A percentile compares a stretch with the other conserved stretches of the same genome.
Conservation (phyloP, 805 yeast species). For the Saccharomycopsis fibuligera region DNA sequence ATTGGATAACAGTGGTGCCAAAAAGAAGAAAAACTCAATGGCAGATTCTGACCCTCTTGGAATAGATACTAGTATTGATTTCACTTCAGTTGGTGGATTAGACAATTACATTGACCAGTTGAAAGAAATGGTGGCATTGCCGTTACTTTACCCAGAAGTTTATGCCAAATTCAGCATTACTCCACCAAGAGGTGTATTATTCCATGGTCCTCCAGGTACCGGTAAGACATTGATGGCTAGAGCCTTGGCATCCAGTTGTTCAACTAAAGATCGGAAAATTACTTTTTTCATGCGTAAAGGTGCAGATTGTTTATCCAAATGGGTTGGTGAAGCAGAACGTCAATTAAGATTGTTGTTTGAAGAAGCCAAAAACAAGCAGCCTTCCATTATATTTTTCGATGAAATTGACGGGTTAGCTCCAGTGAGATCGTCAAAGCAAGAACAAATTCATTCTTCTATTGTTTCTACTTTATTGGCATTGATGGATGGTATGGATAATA, state of each 20-base stretch:
- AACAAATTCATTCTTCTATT: slow-evolving; percentile 95
- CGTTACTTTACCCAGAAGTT: slow-evolving; percentile 87
- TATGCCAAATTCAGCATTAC: slow-evolving; percentile 85
- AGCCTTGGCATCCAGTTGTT: slow-evolving; percentile 92
- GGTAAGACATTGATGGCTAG: slow-evolving; percentile 98
- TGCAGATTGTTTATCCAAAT: slow-evolving; percentile 92
- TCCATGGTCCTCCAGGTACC: slow-evolving; percentile 99
- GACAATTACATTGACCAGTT: slow-evolving; percentile 85
- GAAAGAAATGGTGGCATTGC: slow-evolving; percentile 95
- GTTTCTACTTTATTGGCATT: slow-evolving; percentile 91
- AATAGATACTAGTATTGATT: slow-evolving; percentile 78
- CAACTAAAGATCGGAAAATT: slow-evolving; percentile 75
- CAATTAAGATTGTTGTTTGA: slow-evolving; percentile 86
- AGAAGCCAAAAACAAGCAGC: slow-evolving; percentile 94
- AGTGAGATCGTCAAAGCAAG: slow-evolving; percentile 94
- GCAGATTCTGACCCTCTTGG: slow-evolving; percentile 95
- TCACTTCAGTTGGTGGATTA: slow-evolving; percentile 83
- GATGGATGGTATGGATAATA: slow-evolving; percentile 99
- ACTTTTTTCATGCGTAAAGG: slow-evolving; percentile 98
- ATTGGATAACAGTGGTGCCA: slow-evolving; percentile 27
- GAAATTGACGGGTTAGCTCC: slow-evolving; percentile 99
- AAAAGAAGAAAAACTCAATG: slow-evolving; percentile 46
- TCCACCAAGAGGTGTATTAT: slow-evolving; percentile 94
- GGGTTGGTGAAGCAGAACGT: slow-evolving; percentile 99
- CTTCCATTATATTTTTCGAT: slow-evolving; percentile 92